Evolutionary conservation across 2,329 filamentous ascomycete genomes (phyloP).

Genomic region (Colletotrichum phormii): DNA sequence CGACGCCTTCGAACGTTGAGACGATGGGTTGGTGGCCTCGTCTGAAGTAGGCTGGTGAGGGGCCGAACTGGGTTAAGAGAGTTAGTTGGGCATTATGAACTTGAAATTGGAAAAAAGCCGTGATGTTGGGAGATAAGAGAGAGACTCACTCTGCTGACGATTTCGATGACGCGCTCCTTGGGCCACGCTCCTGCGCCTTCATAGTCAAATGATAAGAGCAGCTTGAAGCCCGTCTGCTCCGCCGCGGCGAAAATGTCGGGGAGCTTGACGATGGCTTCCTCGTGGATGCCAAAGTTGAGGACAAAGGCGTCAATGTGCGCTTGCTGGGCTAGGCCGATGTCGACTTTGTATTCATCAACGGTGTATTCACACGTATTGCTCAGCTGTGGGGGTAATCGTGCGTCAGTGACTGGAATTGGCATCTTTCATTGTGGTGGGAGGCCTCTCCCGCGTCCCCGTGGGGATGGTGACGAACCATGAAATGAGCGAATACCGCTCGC

Average conservation of each 20-base stretch:
- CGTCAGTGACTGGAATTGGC: background rate
- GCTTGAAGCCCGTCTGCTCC: slow-evolving; percentile 33
- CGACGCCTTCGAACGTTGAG: slow-evolving; percentile 58
- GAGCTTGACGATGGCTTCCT: slow-evolving; percentile 35
- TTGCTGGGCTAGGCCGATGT: slow-evolving; percentile 31
- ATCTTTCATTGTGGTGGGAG: background rate
- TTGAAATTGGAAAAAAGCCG: too few relatives aligned
- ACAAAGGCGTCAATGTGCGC: slow-evolving; percentile 36
- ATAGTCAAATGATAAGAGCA: slow-evolving; percentile 35
- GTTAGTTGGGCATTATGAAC: background rate
- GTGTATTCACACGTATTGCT: slow-evolving; percentile 34
- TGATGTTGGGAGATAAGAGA: too few relatives aligned
- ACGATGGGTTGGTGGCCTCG: slow-evolving; percentile 48
- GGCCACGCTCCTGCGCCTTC: slow-evolving; percentile 33
- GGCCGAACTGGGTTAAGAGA: background rate
- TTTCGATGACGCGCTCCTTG: slow-evolving; percentile 23
- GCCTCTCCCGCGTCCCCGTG: background rate
- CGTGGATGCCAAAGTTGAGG: slow-evolving; percentile 31
- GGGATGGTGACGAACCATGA: slow-evolving; percentile 16
- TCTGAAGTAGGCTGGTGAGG: slow-evolving; percentile 36
- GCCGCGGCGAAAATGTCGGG: slow-evolving; percentile 30
- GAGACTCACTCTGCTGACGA: slow-evolving; percentile 20
- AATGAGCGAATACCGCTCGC: slow-evolving; percentile 32
- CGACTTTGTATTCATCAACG: slow-evolving; percentile 28
- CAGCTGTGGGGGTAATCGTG: background rate